These are phyloP conservation scores for Iris pallida DNA, from an alignment of 116 monocot genomes.

Conservation along the genomic window DNA sequence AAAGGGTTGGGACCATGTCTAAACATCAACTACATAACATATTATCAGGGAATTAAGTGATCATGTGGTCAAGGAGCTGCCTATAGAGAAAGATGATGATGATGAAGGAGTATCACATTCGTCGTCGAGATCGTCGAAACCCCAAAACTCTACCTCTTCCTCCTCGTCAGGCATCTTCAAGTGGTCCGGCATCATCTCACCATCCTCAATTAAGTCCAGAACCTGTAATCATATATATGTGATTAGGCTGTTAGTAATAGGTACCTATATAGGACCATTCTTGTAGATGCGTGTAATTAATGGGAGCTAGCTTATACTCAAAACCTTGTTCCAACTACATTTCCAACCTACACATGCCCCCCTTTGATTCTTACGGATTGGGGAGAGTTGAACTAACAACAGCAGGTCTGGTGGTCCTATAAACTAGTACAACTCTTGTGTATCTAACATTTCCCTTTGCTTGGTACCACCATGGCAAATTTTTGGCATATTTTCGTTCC, in stretches of 20 bases:
- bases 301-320: background rate
- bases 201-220: conserved; percentile 34
- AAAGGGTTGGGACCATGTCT: too few relatives aligned
- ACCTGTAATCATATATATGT: conserved; percentile 32
- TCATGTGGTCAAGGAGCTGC: too few relatives aligned
- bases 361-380: too few relatives aligned
- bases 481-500: too few relatives aligned
- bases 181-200: conserved; percentile 27
- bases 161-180: conserved; percentile 41
- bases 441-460: too few relatives aligned
- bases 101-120: conserved; percentile 28
- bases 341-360: too few relatives aligned
- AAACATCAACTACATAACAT: too few relatives aligned
- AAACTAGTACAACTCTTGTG: too few relatives aligned
- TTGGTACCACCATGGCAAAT: too few relatives aligned
- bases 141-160: conserved; percentile 40
- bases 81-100: conserved; percentile 18
- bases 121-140: conserved; percentile 50
- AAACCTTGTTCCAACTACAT: background rate
- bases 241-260: background rate
- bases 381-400: too few relatives aligned
- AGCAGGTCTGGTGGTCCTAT: too few relatives aligned
- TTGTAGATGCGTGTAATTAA: background rate
- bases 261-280: background rate
- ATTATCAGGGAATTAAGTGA: too few relatives aligned